Evolutionary conservation across 1,284 basidiomycete genomes (phyloP).

Genomic region (Ceratobasidium sp.): DNA sequence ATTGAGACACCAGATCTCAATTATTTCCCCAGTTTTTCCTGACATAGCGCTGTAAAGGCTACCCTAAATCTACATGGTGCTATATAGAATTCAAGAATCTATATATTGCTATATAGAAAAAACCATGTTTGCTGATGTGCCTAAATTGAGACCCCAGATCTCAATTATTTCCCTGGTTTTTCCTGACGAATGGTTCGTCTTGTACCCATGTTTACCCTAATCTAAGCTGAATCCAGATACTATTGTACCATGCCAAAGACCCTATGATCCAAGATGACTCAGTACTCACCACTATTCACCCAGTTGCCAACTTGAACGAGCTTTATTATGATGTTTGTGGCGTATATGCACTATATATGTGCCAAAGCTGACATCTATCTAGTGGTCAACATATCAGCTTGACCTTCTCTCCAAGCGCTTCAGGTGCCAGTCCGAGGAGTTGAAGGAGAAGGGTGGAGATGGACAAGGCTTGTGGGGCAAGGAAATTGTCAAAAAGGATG

Average conservation of each 20-base stretch:
- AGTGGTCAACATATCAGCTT: constrained; percentile 49
- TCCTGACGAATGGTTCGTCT: constrained; percentile 47
- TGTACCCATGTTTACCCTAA: not conserved
- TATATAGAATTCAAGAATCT: no score
- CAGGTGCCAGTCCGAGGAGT: constrained; percentile 24
- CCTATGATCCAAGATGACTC: constrained; percentile 49
- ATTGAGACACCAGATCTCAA: no score
- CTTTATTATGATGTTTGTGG: constrained; percentile 39
- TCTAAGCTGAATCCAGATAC: not conserved
- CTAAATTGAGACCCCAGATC: no score
- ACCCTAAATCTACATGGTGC: no score
- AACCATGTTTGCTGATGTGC: no score
- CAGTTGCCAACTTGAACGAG: constrained; percentile 48
- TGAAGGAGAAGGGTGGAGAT: constrained; percentile 20
- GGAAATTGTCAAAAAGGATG: constrained; percentile 42
- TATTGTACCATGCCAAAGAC: constrained; percentile 50
- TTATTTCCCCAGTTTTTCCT: no score
- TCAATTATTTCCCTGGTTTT: no score
- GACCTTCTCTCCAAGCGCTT: constrained; percentile 49
- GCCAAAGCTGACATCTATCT: constrained; percentile 44
- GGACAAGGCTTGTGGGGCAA: constrained; percentile 4
- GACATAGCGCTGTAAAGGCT: no score
- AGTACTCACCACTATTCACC: constrained; percentile 50
- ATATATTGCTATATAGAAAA: no score
- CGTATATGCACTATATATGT: not conserved